Base-by-base conservation (phyloP, 257 asterid genomes). In the Ocimum tenuiflorum region DNA sequence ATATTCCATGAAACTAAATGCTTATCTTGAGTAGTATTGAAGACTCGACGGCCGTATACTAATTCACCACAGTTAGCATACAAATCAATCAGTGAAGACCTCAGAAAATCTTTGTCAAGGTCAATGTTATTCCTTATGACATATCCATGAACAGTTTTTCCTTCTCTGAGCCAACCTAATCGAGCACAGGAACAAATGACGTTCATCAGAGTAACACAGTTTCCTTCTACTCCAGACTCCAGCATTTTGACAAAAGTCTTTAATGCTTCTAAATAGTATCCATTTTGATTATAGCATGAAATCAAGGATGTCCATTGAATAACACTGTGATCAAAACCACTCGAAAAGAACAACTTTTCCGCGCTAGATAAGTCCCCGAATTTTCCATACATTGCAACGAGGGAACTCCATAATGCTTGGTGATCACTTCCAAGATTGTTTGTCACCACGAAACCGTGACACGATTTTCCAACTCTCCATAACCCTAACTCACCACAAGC, bases 381-480 rank as follows among this genome's bases (percentile, higher is more conserved):
- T 74, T 85, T 91, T 20, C 88, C 97, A 59, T 91, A 89, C 97
- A 91, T 91, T 19, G 97, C 85, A 77, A 89, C 74, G 23, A 91
- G 85, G 67, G 95, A 91, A 69, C 86, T 89, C 51, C 65, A 62
- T 73, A 91, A 72, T 3, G 84, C 78, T 68, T 73, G 88, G 67
- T 73, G 78, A 74, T 73, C 75, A 63, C 59, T 72, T 53, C 53
- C 65, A 61, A 82, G 74, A 66, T 69, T 52, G 69, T 80, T 76
- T 67, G 80, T 83, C 18, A 84, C 41, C 5, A 73, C 73, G 73
- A 77, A 89, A 65, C 96, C 84, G 66, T 91, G 97, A 65, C 78
- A 76, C 1, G 88, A 89, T 67, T 71, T 84, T 49, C 89, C 97
- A 3, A 56, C 63, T 60, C 71, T 80, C 76, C 74, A 47, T 24